Evolutionary conservation across 306 rosid genomes (phyloP), one percentile per base, ranked within the genome.

Genomic region (Cucumis hystrix): DNA sequence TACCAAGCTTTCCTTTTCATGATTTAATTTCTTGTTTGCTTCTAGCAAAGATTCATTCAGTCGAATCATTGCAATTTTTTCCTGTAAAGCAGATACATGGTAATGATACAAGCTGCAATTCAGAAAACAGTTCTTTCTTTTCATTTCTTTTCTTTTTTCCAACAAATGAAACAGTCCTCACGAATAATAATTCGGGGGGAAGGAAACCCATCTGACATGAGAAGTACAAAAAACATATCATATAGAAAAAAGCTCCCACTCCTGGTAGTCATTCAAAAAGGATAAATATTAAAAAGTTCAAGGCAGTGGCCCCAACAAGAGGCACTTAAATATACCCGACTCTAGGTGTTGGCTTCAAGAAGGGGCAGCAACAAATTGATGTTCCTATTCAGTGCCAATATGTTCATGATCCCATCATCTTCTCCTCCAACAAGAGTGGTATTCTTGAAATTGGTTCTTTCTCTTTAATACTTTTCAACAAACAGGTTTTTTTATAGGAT

Each of bases 31-130:
- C 86, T 84, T 81, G 75, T 86, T 95, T 79, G 70, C 88, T 83
- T 95, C 88, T 66, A 62, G 79, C 75, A 95, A 83, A 2, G 80
- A 83, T 75, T 88, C 95, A 58, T 86, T 95, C 82, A 84, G 92
- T 61, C 81, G 84, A 74, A 89, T 82, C 81, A 92, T 83, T 64
- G 93, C 83, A 80, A 92, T 30, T 83, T 92, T 95, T 85, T 92
- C 99, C 99, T 95, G 93, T 77, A 85, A 73, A 68, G 56, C 60
- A 28, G 63, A 73, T 18, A 30, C 47, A n/a, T 73, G 41, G 47
- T 73, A 10, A 10, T 73, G n/a, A 30, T 14, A 73, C 49, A 73
- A 54, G 10, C 60, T 51, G 76, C 8, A 51, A 72, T 72, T 72
- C 43, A 28, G 60, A 45, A 71, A 72, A 72, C 77, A 71, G 39